Evolutionary conservation across 371 early-diverging fungal species (phyloP), one percentile per base, ranked within the genome.

Genomic region (Conidiobolus incongruus): DNA sequence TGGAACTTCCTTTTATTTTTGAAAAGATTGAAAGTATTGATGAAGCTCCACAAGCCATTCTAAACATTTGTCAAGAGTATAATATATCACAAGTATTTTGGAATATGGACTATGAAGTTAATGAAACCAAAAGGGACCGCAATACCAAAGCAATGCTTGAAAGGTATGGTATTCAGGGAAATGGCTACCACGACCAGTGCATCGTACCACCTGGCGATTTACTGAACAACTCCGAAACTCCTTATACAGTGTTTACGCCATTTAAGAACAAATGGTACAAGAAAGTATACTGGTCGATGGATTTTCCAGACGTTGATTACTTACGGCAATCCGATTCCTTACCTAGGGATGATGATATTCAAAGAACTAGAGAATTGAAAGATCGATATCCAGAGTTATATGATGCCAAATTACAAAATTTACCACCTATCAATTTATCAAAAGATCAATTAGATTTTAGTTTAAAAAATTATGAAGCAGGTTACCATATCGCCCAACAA

Each of bases 1-100:
- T 63, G 7, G 48, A 52, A 3, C 68, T 78, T 15, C 72, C 73
- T 4, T 50, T 75, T 4, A 36, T 66, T 1, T 53, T 71, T 29
- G 38, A 47, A 20, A 44, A 37, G 28, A 55, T 58, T 22, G 36
- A 52, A 33, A 11, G 31, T 12, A 20, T 17, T 10, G 20, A 52
- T 23, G 51, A 48, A 40, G 44, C 65, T 38, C 44, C 56, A 12
- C 22, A 41, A 1, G n/a, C 51, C 3, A 46, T 67, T 0, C 19
- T 41, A 8, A 38, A 45, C 1, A 28, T 51, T 13, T 52, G 46
- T 41, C 17, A 30, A 6, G 19, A 34, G 8, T 20, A 55, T 21
- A 39, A 37, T 16, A 56, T 58, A 4, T 19, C 20, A 11, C 24
- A 52, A 2, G 34, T 66, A 13, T 60, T 46, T 42, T 58, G 42